Conservation (phyloP, 116 monocot species). For the Posidonia oceanica region DNA sequence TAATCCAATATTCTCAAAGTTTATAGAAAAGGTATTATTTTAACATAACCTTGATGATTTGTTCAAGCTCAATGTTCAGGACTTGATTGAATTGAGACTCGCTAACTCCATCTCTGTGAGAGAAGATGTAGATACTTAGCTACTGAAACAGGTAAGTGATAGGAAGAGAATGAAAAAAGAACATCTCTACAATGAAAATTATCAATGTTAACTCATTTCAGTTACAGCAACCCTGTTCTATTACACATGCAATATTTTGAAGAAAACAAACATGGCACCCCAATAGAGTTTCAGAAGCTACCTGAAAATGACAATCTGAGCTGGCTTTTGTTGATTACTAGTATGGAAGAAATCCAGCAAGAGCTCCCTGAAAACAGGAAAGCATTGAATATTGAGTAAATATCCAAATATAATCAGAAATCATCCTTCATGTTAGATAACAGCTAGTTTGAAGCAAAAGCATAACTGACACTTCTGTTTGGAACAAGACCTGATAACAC, state of each 20-base stretch:
- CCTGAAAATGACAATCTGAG: slow-evolving; percentile 86
- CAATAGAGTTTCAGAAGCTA: slow-evolving; percentile 6
- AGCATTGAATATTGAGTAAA: no score
- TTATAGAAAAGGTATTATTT: neutral
- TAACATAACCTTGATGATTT: slow-evolving; percentile 55
- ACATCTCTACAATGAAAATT: neutral
- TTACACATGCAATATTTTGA: no score
- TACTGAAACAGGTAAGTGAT: neutral
- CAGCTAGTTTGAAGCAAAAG: neutral
- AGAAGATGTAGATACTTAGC: neutral
- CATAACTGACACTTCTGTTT: neutral
- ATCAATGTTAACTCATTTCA: neutral
- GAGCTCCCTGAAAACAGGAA: slow-evolving; percentile 41
- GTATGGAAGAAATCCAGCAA: slow-evolving; percentile 65
- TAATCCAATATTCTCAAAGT: neutral
- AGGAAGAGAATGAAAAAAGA: no score
- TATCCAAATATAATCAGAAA: neutral
- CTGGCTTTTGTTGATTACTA: slow-evolving; percentile 44
- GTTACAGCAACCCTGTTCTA: no score
- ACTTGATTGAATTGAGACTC: slow-evolving; percentile 75
- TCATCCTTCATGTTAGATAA: neutral
- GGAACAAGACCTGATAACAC: slow-evolving; percentile 32
- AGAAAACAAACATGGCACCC: neutral
- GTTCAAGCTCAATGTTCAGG: slow-evolving; percentile 50
- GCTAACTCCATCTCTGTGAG: slow-evolving; percentile 68